Conservation (phyloP, 2,329 filamentous ascomycete genomes). For the Botryosphaeria agaves region DNA sequence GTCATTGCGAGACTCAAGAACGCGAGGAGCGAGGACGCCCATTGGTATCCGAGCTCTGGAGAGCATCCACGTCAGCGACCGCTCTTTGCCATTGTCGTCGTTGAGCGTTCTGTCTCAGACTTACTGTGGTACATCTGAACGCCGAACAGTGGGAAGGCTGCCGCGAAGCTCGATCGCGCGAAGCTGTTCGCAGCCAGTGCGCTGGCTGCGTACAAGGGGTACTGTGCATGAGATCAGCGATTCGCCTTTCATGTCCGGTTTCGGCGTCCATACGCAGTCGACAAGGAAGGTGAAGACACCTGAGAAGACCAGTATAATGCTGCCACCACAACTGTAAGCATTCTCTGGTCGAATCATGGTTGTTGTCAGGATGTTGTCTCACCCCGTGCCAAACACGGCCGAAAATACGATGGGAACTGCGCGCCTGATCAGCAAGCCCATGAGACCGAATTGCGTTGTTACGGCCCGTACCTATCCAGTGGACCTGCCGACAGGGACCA, state of each 20-base stretch:
- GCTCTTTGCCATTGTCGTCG: slow-evolving; percentile 16
- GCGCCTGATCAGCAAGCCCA: slow-evolving; percentile 6
- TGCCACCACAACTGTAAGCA: too few species aligned
- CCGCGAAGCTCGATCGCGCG: slow-evolving; percentile 29
- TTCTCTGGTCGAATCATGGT: too few species aligned
- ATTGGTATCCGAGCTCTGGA: slow-evolving; percentile 29
- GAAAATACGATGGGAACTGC: slow-evolving; percentile 33
- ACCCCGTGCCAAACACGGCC: slow-evolving; percentile 27
- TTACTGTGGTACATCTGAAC: slow-evolving; percentile 34
- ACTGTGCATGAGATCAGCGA: slow-evolving; percentile 12
- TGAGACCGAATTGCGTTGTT: too few species aligned
- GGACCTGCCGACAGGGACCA: slow-evolving; percentile 23
- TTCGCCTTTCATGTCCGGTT: neutral
- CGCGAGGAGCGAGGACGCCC: slow-evolving; percentile 28
- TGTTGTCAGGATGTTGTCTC: slow-evolving; percentile 15
- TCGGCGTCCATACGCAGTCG: slow-evolving; percentile 27
- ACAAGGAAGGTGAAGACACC: slow-evolving; percentile 83
- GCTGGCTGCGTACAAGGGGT: slow-evolving; percentile 31
- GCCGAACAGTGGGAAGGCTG: slow-evolving; percentile 28
- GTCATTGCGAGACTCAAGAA: slow-evolving; percentile 32
- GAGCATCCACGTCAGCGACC: slow-evolving; percentile 23
- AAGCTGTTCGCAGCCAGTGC: slow-evolving; percentile 33
- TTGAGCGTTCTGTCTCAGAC: slow-evolving; percentile 8
- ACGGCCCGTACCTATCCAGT: slow-evolving; percentile 28
- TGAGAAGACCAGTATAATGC: slow-evolving; percentile 52